phyloP scores from a whole-genome alignment of 2,329 filamentous ascomycete species.

The Sporothrix inflata region DNA sequence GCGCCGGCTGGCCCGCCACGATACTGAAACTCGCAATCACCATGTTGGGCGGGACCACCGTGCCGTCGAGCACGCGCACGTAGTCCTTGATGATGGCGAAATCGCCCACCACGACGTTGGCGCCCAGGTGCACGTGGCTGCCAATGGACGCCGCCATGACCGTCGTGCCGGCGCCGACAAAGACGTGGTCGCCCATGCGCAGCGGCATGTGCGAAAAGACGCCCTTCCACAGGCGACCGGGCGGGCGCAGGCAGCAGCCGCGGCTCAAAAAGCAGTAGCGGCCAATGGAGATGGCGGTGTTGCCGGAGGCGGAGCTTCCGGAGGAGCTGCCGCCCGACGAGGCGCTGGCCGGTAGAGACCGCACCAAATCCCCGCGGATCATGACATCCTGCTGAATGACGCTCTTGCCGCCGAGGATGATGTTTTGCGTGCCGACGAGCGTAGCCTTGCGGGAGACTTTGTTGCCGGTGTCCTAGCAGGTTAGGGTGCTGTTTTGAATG shows the following conservation, averaged over 20 bases:
- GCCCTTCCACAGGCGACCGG: slow-evolving; percentile 79
- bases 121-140: slow-evolving; percentile 83
- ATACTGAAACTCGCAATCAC: slow-evolving; percentile 91
- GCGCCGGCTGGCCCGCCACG: slow-evolving; percentile 80
- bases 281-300: slow-evolving; percentile 80
- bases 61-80: slow-evolving; percentile 81
- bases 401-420: slow-evolving; percentile 94
- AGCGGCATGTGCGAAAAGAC: slow-evolving; percentile 82
- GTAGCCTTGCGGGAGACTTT: slow-evolving; percentile 92
- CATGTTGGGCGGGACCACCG: slow-evolving; percentile 83
- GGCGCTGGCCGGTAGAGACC: slow-evolving; percentile 52
- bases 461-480: slow-evolving; percentile 85
- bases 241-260: slow-evolving; percentile 78
- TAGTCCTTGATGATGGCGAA: slow-evolving; percentile 95
- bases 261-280: slow-evolving; percentile 87
- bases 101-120: slow-evolving; percentile 75
- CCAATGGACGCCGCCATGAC: slow-evolving; percentile 84
- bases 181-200: slow-evolving; percentile 93
- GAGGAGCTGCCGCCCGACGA: slow-evolving; percentile 44
- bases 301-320: slow-evolving; percentile 40
- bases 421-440: slow-evolving; percentile 94
- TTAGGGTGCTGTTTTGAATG: neutral
- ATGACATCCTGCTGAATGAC: slow-evolving; percentile 95
- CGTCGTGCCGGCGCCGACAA: slow-evolving; percentile 74
- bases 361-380: slow-evolving; percentile 85